Conservation (phyloP, 2,329 filamentous ascomycete species). For the Xylaria arbuscula region DNA sequence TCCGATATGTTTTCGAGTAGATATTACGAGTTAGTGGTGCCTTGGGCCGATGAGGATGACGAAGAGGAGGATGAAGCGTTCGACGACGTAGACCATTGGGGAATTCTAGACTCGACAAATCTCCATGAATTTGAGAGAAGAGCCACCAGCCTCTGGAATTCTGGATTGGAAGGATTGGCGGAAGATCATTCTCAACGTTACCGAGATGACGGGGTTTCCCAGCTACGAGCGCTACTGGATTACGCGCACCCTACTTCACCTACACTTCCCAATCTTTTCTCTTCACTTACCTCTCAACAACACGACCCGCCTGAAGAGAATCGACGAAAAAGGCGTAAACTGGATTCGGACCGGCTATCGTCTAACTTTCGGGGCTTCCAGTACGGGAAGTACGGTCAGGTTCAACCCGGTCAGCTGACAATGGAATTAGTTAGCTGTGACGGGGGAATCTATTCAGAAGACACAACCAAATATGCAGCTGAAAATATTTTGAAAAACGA, state of each 20-base stretch:
- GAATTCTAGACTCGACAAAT: slow-evolving; percentile 20
- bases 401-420: slow-evolving; percentile 80
- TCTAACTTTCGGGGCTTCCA: slow-evolving; percentile 69
- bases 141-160: slow-evolving; percentile 30
- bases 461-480: slow-evolving; percentile 67
- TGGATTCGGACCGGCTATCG: slow-evolving; percentile 70
- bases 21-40: slow-evolving; percentile 30
- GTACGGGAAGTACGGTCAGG: slow-evolving; percentile 89
- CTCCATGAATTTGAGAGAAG: slow-evolving; percentile 31
- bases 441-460: slow-evolving; percentile 76
- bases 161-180: slow-evolving; percentile 31
- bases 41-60: slow-evolving; percentile 36
- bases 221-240: slow-evolving; percentile 44
- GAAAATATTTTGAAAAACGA: slow-evolving; percentile 89
- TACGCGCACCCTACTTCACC: slow-evolving; percentile 41
- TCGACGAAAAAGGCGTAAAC: slow-evolving; percentile 75
- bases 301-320: slow-evolving; percentile 48
- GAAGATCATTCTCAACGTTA: slow-evolving; percentile 28
- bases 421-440: slow-evolving; percentile 94
- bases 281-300: slow-evolving; percentile 42
- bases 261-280: slow-evolving; percentile 45
- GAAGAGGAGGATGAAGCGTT: slow-evolving; percentile 19
- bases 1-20: slow-evolving; percentile 40
- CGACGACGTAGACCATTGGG: slow-evolving; percentile 38
- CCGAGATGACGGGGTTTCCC: slow-evolving; percentile 41